Conservation (phyloP, 1,284 basidiomycete species). For the Heterobasidion occidentale region DNA sequence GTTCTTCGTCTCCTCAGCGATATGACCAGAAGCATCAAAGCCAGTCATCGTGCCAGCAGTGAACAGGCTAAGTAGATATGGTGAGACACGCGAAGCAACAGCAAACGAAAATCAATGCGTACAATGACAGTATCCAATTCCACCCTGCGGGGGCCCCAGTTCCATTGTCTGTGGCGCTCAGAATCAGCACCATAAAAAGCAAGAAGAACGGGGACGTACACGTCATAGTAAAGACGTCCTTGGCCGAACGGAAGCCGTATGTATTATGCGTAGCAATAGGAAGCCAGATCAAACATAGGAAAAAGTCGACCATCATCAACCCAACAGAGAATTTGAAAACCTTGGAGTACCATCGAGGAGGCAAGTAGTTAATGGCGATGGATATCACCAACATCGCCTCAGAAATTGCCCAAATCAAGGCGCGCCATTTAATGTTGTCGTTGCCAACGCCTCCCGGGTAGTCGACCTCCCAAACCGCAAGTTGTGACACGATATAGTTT, state of each 20-base stretch:
- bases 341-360: constrained; percentile 61
- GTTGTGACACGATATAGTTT: constrained; percentile 77
- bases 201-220: constrained; percentile 40
- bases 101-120: constrained; percentile 13
- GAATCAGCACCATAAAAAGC: not conserved
- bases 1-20: constrained; percentile 86
- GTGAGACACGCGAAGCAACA: not conserved
- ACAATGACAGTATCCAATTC: constrained; percentile 85
- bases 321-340: constrained; percentile 69
- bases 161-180: constrained; percentile 57
- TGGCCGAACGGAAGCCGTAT: constrained; percentile 73
- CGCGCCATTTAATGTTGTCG: constrained; percentile 74
- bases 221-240: constrained; percentile 75
- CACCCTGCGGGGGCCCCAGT: constrained; percentile 78
- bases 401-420: constrained; percentile 74
- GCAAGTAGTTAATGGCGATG: constrained; percentile 76
- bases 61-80: constrained; percentile 49
- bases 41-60: constrained; percentile 80
- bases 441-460: constrained; percentile 69
- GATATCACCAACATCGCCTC: constrained; percentile 62
- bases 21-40: constrained; percentile 83
- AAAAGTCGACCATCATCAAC: constrained; percentile 76
- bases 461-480: constrained; percentile 70
- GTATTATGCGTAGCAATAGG: constrained; percentile 79
- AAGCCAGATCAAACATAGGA: constrained; percentile 82